Evolutionary conservation across 2,329 filamentous ascomycete genomes (phyloP).

Genomic region (Didymella lethalis): DNA sequence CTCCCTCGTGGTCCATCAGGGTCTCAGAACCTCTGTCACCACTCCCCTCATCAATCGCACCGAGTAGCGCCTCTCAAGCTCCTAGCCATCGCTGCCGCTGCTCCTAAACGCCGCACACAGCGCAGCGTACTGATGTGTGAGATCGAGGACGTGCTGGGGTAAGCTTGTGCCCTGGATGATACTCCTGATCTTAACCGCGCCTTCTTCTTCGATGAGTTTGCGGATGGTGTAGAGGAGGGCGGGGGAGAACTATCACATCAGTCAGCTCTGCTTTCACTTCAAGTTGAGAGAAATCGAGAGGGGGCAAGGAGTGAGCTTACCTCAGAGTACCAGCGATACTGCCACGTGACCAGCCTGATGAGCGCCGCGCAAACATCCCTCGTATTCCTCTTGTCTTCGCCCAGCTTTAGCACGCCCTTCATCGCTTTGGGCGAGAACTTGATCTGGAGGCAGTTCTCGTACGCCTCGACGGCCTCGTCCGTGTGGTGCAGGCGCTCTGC

Average conservation of each 20-base stretch:
- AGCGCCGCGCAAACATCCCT: conserved; percentile 83
- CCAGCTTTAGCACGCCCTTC: conserved; percentile 80
- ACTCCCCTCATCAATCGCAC: not conserved
- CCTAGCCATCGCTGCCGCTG: conserved; percentile 84
- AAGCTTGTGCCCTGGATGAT: conserved; percentile 96
- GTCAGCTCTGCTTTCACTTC: not conserved
- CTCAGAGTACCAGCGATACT: conserved; percentile 99
- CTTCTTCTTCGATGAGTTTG: conserved; percentile 95
- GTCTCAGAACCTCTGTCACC: not conserved
- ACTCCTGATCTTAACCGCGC: conserved; percentile 94
- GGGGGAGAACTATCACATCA: conserved; percentile 78
- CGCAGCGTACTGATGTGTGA: conserved; percentile 95
- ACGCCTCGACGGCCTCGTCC: conserved; percentile 92
- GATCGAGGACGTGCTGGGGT: conserved; percentile 88
- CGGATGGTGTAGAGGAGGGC: conserved; percentile 87
- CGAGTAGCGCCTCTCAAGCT: not conserved
- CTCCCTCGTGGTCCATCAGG: too few relatives aligned
- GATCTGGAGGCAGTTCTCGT: conserved; percentile 83
- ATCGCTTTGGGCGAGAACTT: conserved; percentile 95
- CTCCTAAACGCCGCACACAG: conserved; percentile 94
- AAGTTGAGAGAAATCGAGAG: not conserved
- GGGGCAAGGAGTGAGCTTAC: conserved; percentile 49
- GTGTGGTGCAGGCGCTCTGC: conserved; percentile 91
- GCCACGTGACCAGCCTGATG: conserved; percentile 94
- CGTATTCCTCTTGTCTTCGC: conserved; percentile 79